phyloP scores from a whole-genome alignment of 192 early-diverging fungal species.

The Physocladia obscura region DNA sequence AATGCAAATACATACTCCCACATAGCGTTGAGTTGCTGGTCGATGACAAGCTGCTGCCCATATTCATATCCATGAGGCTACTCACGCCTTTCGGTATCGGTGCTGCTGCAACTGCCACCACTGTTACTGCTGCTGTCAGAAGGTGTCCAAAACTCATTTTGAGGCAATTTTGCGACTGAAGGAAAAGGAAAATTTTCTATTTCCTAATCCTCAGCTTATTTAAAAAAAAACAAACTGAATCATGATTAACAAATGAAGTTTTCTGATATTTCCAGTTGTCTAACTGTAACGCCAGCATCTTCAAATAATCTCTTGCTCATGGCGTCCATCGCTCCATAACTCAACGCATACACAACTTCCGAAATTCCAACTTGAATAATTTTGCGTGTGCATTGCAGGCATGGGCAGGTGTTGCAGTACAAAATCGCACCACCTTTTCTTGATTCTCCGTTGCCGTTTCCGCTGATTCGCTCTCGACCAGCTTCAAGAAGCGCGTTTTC shows the following conservation, averaged over 20 bases:
- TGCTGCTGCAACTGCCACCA: no score
- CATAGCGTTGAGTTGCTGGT: conserved; percentile 10
- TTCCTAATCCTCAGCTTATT: no score
- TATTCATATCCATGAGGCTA: no score
- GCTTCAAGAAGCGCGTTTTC: conserved; percentile 98
- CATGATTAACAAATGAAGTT: background rate
- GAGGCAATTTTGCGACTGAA: no score
- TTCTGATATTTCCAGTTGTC: conserved; percentile 35
- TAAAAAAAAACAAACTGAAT: background rate
- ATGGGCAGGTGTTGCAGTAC: conserved; percentile 93
- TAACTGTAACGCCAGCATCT: conserved; percentile 78
- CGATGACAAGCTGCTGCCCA: no score
- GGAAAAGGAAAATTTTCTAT: no score
- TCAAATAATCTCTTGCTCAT: conserved; percentile 76
- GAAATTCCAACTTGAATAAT: conserved; percentile 91
- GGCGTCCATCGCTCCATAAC: conserved; percentile 89
- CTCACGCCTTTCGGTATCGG: no score
- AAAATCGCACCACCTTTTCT: conserved; percentile 62
- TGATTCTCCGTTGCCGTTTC: conserved; percentile 26
- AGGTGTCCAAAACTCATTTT: no score
- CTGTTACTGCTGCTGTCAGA: no score
- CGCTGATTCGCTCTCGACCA: conserved; percentile 78
- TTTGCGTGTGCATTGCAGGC: conserved; percentile 89
- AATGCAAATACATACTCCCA: conserved; percentile 8
- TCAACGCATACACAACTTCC: conserved; percentile 88